Conservation (phyloP, 345 rosid genomes). For the Carallia brachiata region DNA sequence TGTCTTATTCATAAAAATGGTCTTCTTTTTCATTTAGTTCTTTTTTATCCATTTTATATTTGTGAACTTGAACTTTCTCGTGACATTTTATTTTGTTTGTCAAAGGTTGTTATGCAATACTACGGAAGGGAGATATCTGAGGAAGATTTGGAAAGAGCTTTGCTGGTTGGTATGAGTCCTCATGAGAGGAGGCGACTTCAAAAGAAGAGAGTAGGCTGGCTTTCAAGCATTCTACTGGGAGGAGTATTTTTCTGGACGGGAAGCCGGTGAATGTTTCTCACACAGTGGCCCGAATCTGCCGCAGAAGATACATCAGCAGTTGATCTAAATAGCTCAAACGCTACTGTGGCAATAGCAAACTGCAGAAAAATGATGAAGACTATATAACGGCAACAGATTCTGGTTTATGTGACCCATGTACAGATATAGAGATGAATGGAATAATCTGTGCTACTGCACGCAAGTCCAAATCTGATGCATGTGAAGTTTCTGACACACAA, state of each 20-base stretch:
- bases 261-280: constrained; percentile 24
- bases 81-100: neutral
- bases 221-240: constrained; percentile 30
- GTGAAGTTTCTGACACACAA: constrained; percentile 28
- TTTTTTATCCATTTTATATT: neutral
- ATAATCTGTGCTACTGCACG: constrained; percentile 12
- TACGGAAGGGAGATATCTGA: constrained; percentile 82
- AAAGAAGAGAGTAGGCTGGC: constrained; percentile 63
- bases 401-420: constrained; percentile 20
- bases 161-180: constrained; percentile 86
- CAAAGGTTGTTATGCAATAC: constrained; percentile 56
- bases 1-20: neutral
- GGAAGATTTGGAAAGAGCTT: constrained; percentile 82
- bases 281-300: constrained; percentile 13
- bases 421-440: constrained; percentile 18
- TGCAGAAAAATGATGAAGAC: constrained; percentile 19
- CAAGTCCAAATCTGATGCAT: constrained; percentile 24
- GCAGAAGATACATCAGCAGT: constrained; percentile 12
- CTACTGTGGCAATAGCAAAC: constrained; percentile 11
- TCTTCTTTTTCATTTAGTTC: neutral
- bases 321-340: constrained; percentile 15
- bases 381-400: constrained; percentile 11
- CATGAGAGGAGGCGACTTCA: constrained; percentile 69
- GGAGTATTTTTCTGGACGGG: constrained; percentile 21
- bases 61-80: neutral